Percentiles rank a stretch among this genome's conserved stretches.
Conservation (phyloP, 306 rosid genomes). For the Acmispon strigosus region DNA sequence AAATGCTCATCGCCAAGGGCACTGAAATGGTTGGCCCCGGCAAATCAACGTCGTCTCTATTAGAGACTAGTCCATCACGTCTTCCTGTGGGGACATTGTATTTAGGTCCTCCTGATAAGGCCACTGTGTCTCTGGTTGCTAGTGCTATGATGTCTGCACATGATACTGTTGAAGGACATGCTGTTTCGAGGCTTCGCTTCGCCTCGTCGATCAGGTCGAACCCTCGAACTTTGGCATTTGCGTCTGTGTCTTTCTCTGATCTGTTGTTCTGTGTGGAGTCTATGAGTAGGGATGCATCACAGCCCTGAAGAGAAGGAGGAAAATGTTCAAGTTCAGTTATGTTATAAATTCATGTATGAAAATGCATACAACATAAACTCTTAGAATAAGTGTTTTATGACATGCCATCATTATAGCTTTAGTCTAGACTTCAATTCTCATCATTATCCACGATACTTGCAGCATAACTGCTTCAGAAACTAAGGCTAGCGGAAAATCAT, state of each 20-base stretch:
- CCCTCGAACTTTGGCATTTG: slow-evolving; percentile 33
- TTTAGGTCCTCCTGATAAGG: slow-evolving; percentile 43
- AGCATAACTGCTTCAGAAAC: too few species aligned
- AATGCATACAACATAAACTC: neutral
- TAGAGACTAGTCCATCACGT: slow-evolving; percentile 37
- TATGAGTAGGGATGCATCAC: slow-evolving; percentile 57
- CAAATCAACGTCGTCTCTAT: neutral
- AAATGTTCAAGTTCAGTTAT: neutral
- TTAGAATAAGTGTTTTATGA: too few species aligned
- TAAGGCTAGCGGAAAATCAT: too few species aligned
- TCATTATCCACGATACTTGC: too few species aligned
- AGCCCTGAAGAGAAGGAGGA: slow-evolving; percentile 26
- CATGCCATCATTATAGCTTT: too few species aligned
- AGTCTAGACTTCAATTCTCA: too few species aligned
- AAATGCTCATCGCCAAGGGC: neutral
- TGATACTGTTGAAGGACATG: slow-evolving; percentile 52
- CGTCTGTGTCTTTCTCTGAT: slow-evolving; percentile 20
- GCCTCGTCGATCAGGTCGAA: slow-evolving; percentile 39
- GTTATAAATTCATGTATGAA: neutral
- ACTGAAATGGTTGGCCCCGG: slow-evolving; percentile 32
- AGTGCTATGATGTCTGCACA: slow-evolving; percentile 54
- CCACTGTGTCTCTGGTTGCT: slow-evolving; percentile 46
- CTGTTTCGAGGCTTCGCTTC: slow-evolving; percentile 31
- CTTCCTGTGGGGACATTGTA: slow-evolving; percentile 42
- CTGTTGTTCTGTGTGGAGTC: slow-evolving; percentile 17